A percentile compares a stretch with the other conserved stretches of the same genome.
These are phyloP conservation scores for Eucalyptus lansdowneana DNA, from an alignment of 345 rosid species.

Conservation along the genomic window DNA sequence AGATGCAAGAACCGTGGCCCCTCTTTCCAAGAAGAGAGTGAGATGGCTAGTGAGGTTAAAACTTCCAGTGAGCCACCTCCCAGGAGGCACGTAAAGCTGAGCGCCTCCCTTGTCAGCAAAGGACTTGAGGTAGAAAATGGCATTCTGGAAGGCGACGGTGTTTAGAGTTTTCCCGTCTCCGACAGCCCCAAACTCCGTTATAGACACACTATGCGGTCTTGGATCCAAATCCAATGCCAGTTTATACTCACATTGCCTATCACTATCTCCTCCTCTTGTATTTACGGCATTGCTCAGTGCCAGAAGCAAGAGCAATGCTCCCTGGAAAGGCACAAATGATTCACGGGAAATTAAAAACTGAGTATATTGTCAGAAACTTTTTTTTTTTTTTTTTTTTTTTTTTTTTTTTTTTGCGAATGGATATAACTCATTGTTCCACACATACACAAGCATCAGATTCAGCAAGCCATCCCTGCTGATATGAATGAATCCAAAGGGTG, in stretches of 20 bases:
- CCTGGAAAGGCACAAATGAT: constrained; percentile 14
- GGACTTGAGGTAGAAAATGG: constrained; percentile 89
- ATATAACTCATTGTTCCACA: neutral
- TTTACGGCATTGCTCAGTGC: constrained; percentile 43
- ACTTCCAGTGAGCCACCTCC: constrained; percentile 91
- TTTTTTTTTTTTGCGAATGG: too few species aligned
- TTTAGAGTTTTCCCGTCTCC: constrained; percentile 86
- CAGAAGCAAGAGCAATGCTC: constrained; percentile 82
- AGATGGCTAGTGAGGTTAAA: constrained; percentile 96
- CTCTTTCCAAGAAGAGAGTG: constrained; percentile 85
- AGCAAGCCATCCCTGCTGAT: neutral
- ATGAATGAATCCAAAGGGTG: neutral
- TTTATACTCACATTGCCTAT: constrained; percentile 32
- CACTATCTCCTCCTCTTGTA: constrained; percentile 19
- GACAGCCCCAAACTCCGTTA: constrained; percentile 88
- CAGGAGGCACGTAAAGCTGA: constrained; percentile 89
- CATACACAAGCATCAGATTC: neutral
- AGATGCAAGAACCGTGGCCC: constrained; percentile 82
- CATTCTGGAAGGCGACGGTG: constrained; percentile 89
- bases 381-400: too few species aligned
- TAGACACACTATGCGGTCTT: constrained; percentile 92
- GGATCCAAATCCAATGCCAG: constrained; percentile 46
- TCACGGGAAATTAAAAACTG: neutral
- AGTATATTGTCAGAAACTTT: neutral
- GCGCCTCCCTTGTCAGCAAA: constrained; percentile 99